Evolutionary conservation across 441 rosid genomes (phyloP).

Genomic region (Eugenia klotzschiana): DNA sequence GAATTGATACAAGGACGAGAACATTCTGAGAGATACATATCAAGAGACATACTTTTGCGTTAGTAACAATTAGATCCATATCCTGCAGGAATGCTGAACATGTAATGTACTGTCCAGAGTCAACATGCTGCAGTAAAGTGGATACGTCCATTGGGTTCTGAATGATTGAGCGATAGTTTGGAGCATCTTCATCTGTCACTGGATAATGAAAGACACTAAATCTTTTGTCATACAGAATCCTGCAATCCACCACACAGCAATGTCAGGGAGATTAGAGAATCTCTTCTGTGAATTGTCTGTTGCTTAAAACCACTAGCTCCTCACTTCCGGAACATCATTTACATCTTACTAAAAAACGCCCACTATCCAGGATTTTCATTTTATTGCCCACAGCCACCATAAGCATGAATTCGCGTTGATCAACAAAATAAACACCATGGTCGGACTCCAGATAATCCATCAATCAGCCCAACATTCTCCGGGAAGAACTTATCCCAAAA

Average conservation of each 20-base stretch:
- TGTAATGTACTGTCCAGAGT: slow-evolving; percentile 75
- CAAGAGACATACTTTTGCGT: slow-evolving; percentile 61
- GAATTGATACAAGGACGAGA: background rate
- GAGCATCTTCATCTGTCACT: slow-evolving; percentile 95
- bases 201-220: slow-evolving; percentile 91
- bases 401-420: background rate
- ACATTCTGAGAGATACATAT: background rate
- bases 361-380: background rate
- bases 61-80: slow-evolving; percentile 68
- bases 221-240: slow-evolving; percentile 82
- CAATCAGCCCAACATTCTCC: background rate
- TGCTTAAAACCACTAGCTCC: background rate
- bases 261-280: background rate
- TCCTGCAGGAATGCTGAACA: slow-evolving; percentile 81
- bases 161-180: slow-evolving; percentile 74
- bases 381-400: background rate
- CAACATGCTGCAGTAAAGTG: slow-evolving; percentile 81
- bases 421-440: background rate
- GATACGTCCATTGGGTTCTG: slow-evolving; percentile 96
- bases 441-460: background rate
- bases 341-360: background rate
- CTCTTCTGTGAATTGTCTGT: background rate
- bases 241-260: slow-evolving; percentile 17
- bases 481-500: background rate
- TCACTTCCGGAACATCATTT: background rate